Conservation (phyloP, 805 yeast genomes). For the Yarrowia osloensis region DNA sequence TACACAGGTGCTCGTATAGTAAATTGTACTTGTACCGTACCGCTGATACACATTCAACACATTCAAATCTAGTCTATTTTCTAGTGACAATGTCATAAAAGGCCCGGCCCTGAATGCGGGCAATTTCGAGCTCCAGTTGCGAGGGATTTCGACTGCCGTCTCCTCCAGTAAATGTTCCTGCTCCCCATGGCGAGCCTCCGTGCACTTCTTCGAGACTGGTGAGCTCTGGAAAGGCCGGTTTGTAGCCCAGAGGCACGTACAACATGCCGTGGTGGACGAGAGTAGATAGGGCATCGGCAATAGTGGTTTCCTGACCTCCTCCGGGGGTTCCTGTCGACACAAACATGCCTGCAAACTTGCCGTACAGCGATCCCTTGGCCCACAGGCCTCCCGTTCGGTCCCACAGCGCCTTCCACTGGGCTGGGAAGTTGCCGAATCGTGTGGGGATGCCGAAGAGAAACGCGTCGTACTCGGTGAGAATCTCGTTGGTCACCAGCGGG, state of each 20-base stretch:
- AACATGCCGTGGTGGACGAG: constrained; percentile 76
- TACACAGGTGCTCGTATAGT: too few relatives aligned
- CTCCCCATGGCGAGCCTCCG: constrained; percentile 87
- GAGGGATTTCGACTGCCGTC: constrained; percentile 75
- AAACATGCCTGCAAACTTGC: constrained; percentile 74
- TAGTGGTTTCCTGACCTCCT: constrained; percentile 77
- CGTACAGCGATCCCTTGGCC: constrained; percentile 67
- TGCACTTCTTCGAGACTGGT: constrained; percentile 65
- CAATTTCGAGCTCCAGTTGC: constrained; percentile 63
- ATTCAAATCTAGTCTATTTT: too few relatives aligned
- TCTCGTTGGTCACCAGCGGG: constrained; percentile 55
- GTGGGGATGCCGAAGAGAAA: constrained; percentile 80
- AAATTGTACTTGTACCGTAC: too few relatives aligned
- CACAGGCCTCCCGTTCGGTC: constrained; percentile 76
- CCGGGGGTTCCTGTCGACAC: constrained; percentile 71
- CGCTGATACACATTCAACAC: too few relatives aligned
- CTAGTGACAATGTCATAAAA: constrained; percentile 52
- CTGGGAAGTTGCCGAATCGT: constrained; percentile 72
- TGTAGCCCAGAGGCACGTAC: constrained; percentile 76
- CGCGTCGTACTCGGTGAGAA: constrained; percentile 65
- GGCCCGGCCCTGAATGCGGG: constrained; percentile 63
- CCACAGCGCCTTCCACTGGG: constrained; percentile 76
- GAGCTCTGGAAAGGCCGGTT: constrained; percentile 54
- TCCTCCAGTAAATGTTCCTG: constrained; percentile 72
- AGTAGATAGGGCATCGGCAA: constrained; percentile 56